phyloP scores from a whole-genome alignment of 2,329 filamentous ascomycete species.

The Lachnellula willkommii region DNA sequence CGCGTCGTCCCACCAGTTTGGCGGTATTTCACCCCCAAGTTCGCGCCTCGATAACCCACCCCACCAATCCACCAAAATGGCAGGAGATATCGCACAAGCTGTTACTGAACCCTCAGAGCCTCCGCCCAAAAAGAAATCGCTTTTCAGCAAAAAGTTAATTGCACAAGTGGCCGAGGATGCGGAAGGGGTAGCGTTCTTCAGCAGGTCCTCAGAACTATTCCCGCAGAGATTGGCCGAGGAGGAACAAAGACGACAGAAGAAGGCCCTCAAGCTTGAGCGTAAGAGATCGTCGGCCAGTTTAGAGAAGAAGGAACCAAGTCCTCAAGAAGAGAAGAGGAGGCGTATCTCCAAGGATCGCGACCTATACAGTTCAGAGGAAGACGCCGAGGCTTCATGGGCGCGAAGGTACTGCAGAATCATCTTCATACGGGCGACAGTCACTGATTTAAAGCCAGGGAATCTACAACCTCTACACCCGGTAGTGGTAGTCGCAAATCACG shows the following conservation, averaged over 20 bases:
- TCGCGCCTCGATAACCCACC: not conserved
- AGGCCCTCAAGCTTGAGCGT: slow-evolving; percentile 19
- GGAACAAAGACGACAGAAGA: slow-evolving; percentile 33
- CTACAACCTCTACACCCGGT: slow-evolving; percentile 17
- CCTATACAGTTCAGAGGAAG: slow-evolving; percentile 8
- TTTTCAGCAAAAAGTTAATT: slow-evolving; percentile 53
- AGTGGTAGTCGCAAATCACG: slow-evolving; percentile 17
- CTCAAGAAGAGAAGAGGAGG: slow-evolving; percentile 24
- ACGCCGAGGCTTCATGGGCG: not conserved
- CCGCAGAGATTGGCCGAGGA: slow-evolving; percentile 40
- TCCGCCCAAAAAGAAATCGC: slow-evolving; percentile 33
- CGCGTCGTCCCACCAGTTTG: not conserved
- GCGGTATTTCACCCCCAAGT: not conserved
- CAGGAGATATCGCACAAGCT: slow-evolving; percentile 11
- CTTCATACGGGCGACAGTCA: not conserved
- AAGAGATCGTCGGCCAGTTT: slow-evolving; percentile 25
- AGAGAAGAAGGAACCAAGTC: slow-evolving; percentile 19
- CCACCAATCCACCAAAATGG: slow-evolving; percentile 11
- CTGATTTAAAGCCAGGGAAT: slow-evolving; percentile 13
- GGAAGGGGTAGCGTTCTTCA: slow-evolving; percentile 40
- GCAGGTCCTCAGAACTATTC: slow-evolving; percentile 42
- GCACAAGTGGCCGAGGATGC: slow-evolving; percentile 34
- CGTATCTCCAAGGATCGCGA: slow-evolving; percentile 13
- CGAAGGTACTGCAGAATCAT: slow-evolving; percentile 6
- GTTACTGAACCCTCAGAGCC: not conserved